These are phyloP conservation scores for Canavalia ensiformis DNA, from an alignment of 306 rosid genomes.

Conservation along the genomic window DNA sequence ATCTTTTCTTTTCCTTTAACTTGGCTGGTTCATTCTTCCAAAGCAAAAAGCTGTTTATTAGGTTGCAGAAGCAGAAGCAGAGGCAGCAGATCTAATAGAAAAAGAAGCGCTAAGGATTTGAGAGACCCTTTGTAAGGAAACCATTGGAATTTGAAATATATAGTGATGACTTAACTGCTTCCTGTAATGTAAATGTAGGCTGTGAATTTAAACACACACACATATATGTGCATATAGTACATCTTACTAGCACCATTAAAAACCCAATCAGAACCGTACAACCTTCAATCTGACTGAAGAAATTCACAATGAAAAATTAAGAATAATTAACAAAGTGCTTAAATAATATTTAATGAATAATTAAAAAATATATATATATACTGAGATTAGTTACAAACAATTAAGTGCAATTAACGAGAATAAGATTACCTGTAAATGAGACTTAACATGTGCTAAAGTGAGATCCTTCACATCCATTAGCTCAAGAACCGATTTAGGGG, in stretches of 20 bases:
- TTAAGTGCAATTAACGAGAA: background rate
- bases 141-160: constrained; percentile 75
- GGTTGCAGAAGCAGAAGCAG: constrained; percentile 84
- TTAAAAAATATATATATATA: background rate
- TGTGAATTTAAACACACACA: constrained; percentile 41
- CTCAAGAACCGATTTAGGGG: constrained; percentile 99
- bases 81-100: constrained; percentile 86
- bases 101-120: constrained; percentile 72
- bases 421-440: constrained; percentile 89
- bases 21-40: constrained; percentile 81
- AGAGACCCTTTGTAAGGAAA: constrained; percentile 56
- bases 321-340: background rate
- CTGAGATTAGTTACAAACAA: background rate
- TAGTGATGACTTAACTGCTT: constrained; percentile 51
- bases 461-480: constrained; percentile 99
- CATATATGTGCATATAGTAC: constrained; percentile 11
- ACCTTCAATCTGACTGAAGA: constrained; percentile 36
- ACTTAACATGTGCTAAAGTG: constrained; percentile 98
- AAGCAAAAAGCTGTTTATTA: constrained; percentile 88
- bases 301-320: constrained; percentile 24
- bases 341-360: constrained; percentile 15
- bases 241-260: constrained; percentile 36
- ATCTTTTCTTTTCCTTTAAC: constrained; percentile 49
- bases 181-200: constrained; percentile 53
- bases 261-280: constrained; percentile 50